phyloP scores from a whole-genome alignment of 306 rosid genomes.

The Cicer pinnatifidum region DNA sequence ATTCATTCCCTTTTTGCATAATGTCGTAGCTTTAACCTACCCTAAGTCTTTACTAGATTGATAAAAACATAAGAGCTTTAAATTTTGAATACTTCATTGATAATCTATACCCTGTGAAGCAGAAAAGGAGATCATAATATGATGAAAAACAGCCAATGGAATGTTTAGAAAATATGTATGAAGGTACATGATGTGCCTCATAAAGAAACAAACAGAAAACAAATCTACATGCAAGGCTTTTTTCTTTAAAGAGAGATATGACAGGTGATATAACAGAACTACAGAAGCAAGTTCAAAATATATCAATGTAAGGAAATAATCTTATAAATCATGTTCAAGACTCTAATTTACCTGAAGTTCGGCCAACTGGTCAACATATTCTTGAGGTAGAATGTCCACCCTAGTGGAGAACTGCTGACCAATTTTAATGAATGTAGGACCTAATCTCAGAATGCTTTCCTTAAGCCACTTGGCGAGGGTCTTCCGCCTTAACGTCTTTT shows the following conservation, averaged over 20 bases:
- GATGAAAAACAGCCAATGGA: background rate
- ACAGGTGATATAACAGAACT: constrained; percentile 11
- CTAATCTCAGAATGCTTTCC: constrained; percentile 93
- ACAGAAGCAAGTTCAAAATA: constrained; percentile 36
- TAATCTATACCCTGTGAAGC: background rate
- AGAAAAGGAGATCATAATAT: constrained; percentile 18
- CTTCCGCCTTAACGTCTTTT: constrained; percentile 73
- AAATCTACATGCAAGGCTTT: background rate
- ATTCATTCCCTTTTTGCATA: background rate
- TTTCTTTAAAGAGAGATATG: background rate
- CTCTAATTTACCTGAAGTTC: constrained; percentile 84
- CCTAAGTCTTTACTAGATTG: background rate
- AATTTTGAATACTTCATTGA: constrained; percentile 13
- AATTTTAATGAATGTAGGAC: constrained; percentile 97
- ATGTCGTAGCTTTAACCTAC: background rate
- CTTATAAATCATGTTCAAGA: constrained; percentile 37
- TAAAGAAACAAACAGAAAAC: constrained; percentile 6
- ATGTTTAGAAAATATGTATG: background rate
- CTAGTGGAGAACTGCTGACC: constrained; percentile 99
- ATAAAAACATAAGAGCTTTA: background rate
- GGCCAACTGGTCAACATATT: constrained; percentile 92
- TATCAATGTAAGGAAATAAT: constrained; percentile 25
- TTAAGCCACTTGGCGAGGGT: constrained; percentile 96
- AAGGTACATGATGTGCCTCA: background rate
- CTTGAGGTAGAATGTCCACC: constrained; percentile 98